phyloP scores from a whole-genome alignment of 208 protist genomes.

The Entamoeba nuttalli region DNA sequence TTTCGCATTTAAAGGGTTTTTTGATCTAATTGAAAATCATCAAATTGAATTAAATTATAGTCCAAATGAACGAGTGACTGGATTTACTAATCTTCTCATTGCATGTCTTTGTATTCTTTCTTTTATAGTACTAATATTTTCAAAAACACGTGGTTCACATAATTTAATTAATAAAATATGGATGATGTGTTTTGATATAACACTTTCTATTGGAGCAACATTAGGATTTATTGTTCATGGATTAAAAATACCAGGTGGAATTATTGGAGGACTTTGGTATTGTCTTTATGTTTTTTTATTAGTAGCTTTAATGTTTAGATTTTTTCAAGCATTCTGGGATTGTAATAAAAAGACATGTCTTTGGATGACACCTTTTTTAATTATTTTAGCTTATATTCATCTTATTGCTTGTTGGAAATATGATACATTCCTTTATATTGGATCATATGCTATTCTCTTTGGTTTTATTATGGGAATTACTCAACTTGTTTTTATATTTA shows the following conservation, averaged over 20 bases:
- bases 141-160: neutral
- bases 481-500: neutral
- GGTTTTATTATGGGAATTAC: neutral
- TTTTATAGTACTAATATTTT: neutral
- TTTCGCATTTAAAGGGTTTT: neutral
- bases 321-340: neutral
- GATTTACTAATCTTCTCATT: neutral
- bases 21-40: neutral
- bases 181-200: neutral
- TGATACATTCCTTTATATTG: neutral
- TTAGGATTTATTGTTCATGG: neutral
- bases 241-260: neutral
- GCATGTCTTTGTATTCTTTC: neutral
- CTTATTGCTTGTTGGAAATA: neutral
- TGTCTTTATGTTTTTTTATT: neutral
- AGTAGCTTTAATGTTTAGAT: neutral
- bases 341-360: neutral
- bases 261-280: neutral
- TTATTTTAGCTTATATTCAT: neutral
- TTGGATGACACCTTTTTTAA: neutral
- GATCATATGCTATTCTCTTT: neutral
- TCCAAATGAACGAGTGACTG: neutral
- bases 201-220: neutral
- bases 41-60: neutral
- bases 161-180: neutral